Evolutionary conservation across 768 basidiomycete species (phyloP).

Genomic region (Pisolithus sp.): DNA sequence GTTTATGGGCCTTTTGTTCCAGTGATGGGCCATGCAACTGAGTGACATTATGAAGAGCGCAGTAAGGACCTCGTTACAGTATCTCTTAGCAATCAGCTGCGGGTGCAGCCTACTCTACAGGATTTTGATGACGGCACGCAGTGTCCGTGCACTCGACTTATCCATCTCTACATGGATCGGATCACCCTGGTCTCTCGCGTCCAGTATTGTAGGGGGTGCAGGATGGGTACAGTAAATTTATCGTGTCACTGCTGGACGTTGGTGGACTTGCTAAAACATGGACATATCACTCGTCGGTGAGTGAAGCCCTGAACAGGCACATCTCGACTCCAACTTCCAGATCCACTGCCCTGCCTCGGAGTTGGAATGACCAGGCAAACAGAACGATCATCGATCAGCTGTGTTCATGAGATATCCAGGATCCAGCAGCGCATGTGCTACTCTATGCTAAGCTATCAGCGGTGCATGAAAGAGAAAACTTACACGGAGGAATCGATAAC

Average conservation of each 20-base stretch:
- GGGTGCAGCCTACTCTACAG: slow-evolving; percentile 12
- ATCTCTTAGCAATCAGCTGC: slow-evolving; percentile 10
- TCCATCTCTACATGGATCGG: slow-evolving; percentile 12
- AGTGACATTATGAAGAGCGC: too few relatives aligned
- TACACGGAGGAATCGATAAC: too few relatives aligned
- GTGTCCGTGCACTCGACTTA: slow-evolving; percentile 7
- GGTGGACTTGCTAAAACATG: slow-evolving; percentile 22
- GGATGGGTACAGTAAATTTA: slow-evolving; percentile 4
- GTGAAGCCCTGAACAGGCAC: slow-evolving; percentile 14
- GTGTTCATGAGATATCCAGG: too few relatives aligned
- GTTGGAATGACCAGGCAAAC: too few relatives aligned
- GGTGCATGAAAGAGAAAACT: too few relatives aligned
- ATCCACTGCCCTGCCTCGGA: slow-evolving; percentile 3
- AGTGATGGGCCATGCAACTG: too few relatives aligned
- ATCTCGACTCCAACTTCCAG: neutral
- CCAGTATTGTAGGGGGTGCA: neutral
- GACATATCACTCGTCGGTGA: slow-evolving; percentile 14
- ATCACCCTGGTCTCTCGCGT: slow-evolving; percentile 14
- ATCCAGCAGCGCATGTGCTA: too few relatives aligned
- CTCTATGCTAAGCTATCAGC: too few relatives aligned
- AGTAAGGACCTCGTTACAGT: too few relatives aligned
- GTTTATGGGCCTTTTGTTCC: too few relatives aligned
- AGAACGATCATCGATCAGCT: too few relatives aligned
- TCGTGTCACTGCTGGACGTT: neutral
- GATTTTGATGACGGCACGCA: slow-evolving; percentile 18